Evolutionary conservation across 2,329 filamentous ascomycete species (phyloP).

Genomic region (Aspergillus sp.): DNA sequence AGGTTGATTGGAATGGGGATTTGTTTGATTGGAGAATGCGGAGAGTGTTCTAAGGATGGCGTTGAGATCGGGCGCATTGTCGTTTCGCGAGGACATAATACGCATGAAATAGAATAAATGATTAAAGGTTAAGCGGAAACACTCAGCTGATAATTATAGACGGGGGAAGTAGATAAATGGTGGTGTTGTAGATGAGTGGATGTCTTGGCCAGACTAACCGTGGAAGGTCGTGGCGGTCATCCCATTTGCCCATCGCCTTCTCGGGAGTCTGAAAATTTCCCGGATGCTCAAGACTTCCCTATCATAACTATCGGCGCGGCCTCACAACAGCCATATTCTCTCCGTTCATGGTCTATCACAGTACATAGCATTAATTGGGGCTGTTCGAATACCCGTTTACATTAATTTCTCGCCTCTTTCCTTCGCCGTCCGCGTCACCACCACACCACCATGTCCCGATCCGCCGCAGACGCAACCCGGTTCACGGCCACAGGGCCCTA

Average conservation of each 20-base stretch:
- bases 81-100: constrained; percentile 19
- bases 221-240: constrained; percentile 3
- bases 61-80: constrained; percentile 37
- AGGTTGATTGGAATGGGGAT: neutral
- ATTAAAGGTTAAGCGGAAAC: neutral
- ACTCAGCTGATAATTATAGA: neutral
- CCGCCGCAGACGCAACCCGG: constrained; percentile 50
- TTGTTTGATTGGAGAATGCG: constrained; percentile 28
- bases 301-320: constrained; percentile 4
- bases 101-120: neutral
- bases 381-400: neutral
- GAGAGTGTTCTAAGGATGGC: constrained; percentile 45
- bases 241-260: neutral
- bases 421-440: neutral
- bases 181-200: neutral
- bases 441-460: constrained; percentile 42
- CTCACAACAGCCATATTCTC: neutral
- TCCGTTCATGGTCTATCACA: neutral
- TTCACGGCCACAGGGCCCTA: constrained; percentile 53
- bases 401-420: neutral
- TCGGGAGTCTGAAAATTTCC: constrained; percentile 19
- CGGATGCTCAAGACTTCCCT: constrained; percentile 6
- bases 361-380: neutral
- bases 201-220: neutral
- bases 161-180: neutral